Evolutionary conservation across 768 basidiomycete genomes (phyloP), one percentile per base, ranked within the genome.

Genomic region (Termitomyces sp.): DNA sequence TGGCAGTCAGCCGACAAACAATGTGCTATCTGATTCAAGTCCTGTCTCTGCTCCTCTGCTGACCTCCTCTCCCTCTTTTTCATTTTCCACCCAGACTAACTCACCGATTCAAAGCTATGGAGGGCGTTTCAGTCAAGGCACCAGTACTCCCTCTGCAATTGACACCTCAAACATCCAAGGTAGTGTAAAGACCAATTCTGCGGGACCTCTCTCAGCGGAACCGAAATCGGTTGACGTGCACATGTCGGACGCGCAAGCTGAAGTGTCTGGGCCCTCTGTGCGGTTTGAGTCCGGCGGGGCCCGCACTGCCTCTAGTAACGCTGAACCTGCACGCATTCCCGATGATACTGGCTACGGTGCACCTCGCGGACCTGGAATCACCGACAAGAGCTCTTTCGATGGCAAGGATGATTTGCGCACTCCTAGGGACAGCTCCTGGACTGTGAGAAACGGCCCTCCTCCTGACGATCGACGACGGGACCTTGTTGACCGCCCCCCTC

Each of bases 401-500:
- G 47, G 61, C 54, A 76, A 74, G 55, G 66, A 68, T 58, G 70
- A 71, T 54, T 18, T 60, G 26, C 63, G 61, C 39, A 46, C 53
- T 47, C 47, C 68, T 26, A 61, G 60, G 31, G 71, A 71, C 8
- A 47, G 53, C 36, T 24, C 60, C 32, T 72, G 74, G 74, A 64
- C 68, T 27, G 60, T 62, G 53, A 68, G 63, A 61, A 68, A 70
- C 18, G 59, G 63, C 12, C 57, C 59, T 29, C 50, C 34, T 34
- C 44, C 57, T 47, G 73, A 75, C 50, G 69, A 74, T 53, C 68
- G 59, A 64, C 73, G 64, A 20, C 63, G 61, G 44, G 72, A 74
- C 32, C 43, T 53, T 53, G 70, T 53, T 53, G 70, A 69, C 42
- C 66, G 56, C 39, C 63, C 62, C 9, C 57, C 55, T 46, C 46